Percentiles rank a stretch among this genome's conserved stretches.
Conservation (phyloP, 805 yeast genomes). For the Sugiyamaella smithiae region DNA sequence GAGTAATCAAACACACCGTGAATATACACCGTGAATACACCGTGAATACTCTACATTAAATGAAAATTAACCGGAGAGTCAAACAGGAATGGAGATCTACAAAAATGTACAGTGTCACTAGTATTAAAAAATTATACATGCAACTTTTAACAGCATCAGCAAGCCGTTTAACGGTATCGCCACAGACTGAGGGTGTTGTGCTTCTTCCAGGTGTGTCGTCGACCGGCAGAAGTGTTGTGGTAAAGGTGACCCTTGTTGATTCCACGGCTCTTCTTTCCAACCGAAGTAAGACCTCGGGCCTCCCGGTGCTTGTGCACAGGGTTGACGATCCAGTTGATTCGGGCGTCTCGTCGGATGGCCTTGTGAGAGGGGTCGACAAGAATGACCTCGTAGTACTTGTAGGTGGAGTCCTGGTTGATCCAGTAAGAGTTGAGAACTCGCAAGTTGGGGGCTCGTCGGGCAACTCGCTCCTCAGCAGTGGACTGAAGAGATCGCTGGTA, state of each 20-base stretch:
- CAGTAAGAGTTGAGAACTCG: slow-evolving; percentile 99
- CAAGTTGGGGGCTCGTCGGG: slow-evolving; percentile 97
- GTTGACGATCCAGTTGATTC: slow-evolving; percentile 99
- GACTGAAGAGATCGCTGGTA: slow-evolving; percentile 98
- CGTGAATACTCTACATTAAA: no score
- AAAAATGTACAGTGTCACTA: no score
- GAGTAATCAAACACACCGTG: no score
- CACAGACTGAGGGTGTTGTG: slow-evolving; percentile 98
- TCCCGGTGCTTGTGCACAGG: slow-evolving; percentile 99
- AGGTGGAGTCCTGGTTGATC: slow-evolving; percentile 99
- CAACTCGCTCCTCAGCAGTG: slow-evolving; percentile 99
- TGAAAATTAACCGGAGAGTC: no score
- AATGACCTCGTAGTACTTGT: slow-evolving; percentile 98
- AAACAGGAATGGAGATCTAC: no score
- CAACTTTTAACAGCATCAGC: background rate
- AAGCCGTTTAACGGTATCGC: slow-evolving; percentile 91
- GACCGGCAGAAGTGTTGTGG: slow-evolving; percentile 98
- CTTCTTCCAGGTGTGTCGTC: slow-evolving; percentile 99
- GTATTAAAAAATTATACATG: slow-evolving; percentile 1
- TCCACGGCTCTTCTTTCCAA: slow-evolving; percentile 99
- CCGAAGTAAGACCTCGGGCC: slow-evolving; percentile 96
- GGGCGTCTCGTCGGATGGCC: slow-evolving; percentile 98
- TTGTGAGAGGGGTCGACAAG: slow-evolving; percentile 96
- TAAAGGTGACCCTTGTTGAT: slow-evolving; percentile 99
- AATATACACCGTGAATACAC: no score